Base-by-base conservation (phyloP, 768 basidiomycete genomes). In the Lyophyllum semitale region DNA sequence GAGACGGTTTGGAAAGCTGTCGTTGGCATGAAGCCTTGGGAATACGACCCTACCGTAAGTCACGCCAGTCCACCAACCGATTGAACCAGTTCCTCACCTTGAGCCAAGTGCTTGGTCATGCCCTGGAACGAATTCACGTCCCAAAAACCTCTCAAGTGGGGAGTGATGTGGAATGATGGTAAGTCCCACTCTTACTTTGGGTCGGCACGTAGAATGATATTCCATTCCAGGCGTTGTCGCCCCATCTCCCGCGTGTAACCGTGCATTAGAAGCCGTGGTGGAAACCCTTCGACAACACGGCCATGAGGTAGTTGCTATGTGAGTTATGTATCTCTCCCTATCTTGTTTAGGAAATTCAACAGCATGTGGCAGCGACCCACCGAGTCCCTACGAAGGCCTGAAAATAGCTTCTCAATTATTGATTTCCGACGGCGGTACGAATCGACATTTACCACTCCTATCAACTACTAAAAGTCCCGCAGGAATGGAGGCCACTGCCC, bases 91-190 rank as follows among this genome's bases (percentile, higher is more conserved):
- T 15, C 17, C 72, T 27, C 17, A 27, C 15, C 13, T 29, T 29
- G 26, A n/a, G 25, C 7, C 12, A 8, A 59, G 77, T 75, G 73
- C 40, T 66, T 76, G 5, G 75, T 74, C 1, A 71, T 80, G 27
- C 77, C 78, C 0, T 78, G 77, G 77, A 70, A 70, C 33, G 53
- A 55, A 1, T 58, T 72, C 17, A 62, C 70, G 35, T 66, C 54
- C 46, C 58, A 47, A 63, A 67, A 63, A 15, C 63, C 66, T 30
- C 66, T 79, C 3, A 79, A 76, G 55, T 87, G 82, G 81, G 84
- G 84, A 37, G 75, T 86, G 2, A 69, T 86, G 50, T 84, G 84
- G 81, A 77, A 83, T 47, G 87, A 88, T 62, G 84, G 87, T 85
- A 53, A 27, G 17, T 12, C 22, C 3, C 11, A 8, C 18, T 51